Percentiles rank a stretch among this genome's conserved stretches.
phyloP scores from a whole-genome alignment of 164 flowering plant genomes.

The Vitis vinifera region ASM3070453v1 NC_081822.1:21739501-21740000 shows the following conservation, averaged over 20 bases:
- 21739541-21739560: too few relatives aligned
- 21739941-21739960: constrained; percentile 13
- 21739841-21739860: constrained; percentile 13
- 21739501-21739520: constrained; percentile 7
- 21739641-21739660: background rate
- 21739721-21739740: background rate
- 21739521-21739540: too few relatives aligned
- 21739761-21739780: background rate
- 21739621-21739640: too few relatives aligned
- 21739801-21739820: constrained; percentile 14
- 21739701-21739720: too few relatives aligned
- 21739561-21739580: too few relatives aligned
- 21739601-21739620: too few relatives aligned
- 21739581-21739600: too few relatives aligned
- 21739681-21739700: background rate
- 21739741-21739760: constrained; percentile 1
- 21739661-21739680: constrained; percentile 3
- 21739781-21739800: background rate
- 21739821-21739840: background rate
- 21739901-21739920: constrained; percentile 11
- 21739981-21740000: constrained; percentile 11
- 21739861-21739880: constrained; percentile 22
- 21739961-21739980: background rate
- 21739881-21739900: constrained; percentile 10
- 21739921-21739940: constrained; percentile 13